Conservation (phyloP, 805 yeast genomes). For the Huiozyma sinensis region DNA sequence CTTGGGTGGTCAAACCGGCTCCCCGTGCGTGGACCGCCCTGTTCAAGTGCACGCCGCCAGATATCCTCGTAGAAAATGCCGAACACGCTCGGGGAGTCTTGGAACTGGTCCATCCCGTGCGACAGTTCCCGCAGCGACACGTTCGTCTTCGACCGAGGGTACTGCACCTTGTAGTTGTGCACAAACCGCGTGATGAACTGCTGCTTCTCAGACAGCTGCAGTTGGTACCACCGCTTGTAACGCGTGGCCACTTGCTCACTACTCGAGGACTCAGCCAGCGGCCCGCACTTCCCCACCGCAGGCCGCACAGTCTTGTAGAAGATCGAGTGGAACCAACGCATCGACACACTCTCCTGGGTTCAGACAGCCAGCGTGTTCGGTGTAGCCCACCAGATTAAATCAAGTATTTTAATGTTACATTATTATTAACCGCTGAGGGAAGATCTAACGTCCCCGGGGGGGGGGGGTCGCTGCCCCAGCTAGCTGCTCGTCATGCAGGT, state of each 20-base stretch:
- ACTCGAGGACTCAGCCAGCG: neutral
- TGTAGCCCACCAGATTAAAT: too few relatives aligned
- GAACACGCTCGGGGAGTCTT: conserved; percentile 25
- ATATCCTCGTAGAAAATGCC: conserved; percentile 27
- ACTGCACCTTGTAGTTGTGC: conserved; percentile 16
- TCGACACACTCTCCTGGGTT: too few relatives aligned
- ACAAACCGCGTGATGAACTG: conserved; percentile 19
- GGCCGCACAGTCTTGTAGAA: too few relatives aligned
- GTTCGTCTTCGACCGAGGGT: conserved; percentile 25
- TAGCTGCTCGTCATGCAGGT: neutral
- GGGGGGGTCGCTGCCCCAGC: neutral
- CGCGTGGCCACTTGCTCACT: neutral
- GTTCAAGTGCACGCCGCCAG: conserved; percentile 5
- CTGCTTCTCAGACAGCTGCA: conserved; percentile 17
- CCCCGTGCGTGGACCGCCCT: neutral
- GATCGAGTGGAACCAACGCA: too few relatives aligned
- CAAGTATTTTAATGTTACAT: too few relatives aligned
- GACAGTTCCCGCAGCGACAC: conserved; percentile 19
- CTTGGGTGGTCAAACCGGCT: conserved; percentile 5
- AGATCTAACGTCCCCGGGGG: too few relatives aligned
- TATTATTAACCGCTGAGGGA: too few relatives aligned
- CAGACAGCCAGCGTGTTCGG: too few relatives aligned
- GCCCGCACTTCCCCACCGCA: too few relatives aligned
- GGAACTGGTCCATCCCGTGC: conserved; percentile 12
- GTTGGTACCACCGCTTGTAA: conserved; percentile 20